Evolutionary conservation across 2,329 filamentous ascomycete species (phyloP).

Genomic region (Arthrobotrys conoides): DNA sequence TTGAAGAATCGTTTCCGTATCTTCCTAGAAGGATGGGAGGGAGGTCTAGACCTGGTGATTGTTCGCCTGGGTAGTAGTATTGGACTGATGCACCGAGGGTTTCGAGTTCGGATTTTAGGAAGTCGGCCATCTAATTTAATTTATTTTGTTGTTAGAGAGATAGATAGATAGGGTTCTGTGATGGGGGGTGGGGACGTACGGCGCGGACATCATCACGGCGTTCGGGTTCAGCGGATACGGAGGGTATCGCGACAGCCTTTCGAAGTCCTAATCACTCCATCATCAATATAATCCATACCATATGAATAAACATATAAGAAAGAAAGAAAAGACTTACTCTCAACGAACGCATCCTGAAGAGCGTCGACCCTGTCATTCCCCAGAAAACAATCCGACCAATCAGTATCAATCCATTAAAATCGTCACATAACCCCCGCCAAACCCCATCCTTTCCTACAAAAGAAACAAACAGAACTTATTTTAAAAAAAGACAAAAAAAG

Average conservation of each 20-base stretch:
- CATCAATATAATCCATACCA: background rate
- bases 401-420: constrained; percentile 15
- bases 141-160: background rate
- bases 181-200: constrained; percentile 66
- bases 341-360: constrained; percentile 65
- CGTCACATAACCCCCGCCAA: background rate
- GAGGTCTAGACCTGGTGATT: constrained; percentile 91
- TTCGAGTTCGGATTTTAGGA: constrained; percentile 85
- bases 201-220: constrained; percentile 91
- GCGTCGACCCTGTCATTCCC: constrained; percentile 64
- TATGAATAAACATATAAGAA: background rate
- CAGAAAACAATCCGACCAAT: constrained; percentile 5
- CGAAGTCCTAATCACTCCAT: constrained; percentile 76
- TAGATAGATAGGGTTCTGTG: background rate
- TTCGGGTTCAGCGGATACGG: constrained; percentile 90
- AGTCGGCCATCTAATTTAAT: constrained; percentile 82
- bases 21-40: constrained; percentile 92
- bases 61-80: constrained; percentile 87
- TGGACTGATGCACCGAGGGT: constrained; percentile 88
- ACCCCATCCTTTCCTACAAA: too few species aligned
- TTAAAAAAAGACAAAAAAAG: background rate
- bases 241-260: constrained; percentile 95
- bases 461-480: too few species aligned
- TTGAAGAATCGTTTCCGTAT: constrained; percentile 91
- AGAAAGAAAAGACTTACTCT: constrained; percentile 61